A percentile compares a stretch with the other conserved stretches of the same genome.
These are phyloP conservation scores for Zoysia matrella DNA, from an alignment of 202 grass and related monocot genomes.

Conservation along the genomic window DNA sequence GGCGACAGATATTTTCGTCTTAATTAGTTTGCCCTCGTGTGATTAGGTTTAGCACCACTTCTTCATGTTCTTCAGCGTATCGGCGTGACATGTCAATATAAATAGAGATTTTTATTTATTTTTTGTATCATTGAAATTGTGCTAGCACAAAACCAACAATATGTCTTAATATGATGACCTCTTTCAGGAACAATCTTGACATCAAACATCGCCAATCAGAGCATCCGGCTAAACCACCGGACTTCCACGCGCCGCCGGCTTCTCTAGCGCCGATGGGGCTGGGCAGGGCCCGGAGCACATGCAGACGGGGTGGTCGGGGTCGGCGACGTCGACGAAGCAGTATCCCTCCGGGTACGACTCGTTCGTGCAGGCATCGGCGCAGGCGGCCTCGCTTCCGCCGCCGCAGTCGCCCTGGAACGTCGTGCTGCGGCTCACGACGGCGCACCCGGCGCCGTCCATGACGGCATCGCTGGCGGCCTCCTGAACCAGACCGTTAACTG, in stretches of 20 bases:
- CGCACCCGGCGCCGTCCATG: background rate
- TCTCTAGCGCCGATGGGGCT: background rate
- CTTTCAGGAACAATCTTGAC: background rate
- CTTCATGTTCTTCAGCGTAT: too few species aligned
- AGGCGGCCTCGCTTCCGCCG: background rate
- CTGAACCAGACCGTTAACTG: background rate
- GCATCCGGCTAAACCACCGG: background rate
- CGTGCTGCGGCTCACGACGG: background rate
- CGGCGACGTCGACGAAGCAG: background rate
- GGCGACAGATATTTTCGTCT: too few species aligned
- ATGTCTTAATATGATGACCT: too few species aligned
- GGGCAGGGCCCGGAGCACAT: background rate
- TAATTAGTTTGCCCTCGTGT: too few species aligned
- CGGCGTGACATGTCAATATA: too few species aligned
- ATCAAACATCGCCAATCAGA: background rate
- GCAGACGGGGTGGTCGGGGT: slow-evolving; percentile 1
- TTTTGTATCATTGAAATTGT: too few species aligned
- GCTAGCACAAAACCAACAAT: too few species aligned
- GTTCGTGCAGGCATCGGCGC: background rate
- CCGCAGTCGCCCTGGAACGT: background rate
- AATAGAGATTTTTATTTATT: too few species aligned
- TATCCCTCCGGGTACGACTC: background rate
- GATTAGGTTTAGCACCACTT: too few species aligned
- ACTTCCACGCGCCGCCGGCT: background rate
- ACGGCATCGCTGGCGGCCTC: background rate